Base-by-base conservation (phyloP, 306 rosid genomes). In the Delonix regia region DNA sequence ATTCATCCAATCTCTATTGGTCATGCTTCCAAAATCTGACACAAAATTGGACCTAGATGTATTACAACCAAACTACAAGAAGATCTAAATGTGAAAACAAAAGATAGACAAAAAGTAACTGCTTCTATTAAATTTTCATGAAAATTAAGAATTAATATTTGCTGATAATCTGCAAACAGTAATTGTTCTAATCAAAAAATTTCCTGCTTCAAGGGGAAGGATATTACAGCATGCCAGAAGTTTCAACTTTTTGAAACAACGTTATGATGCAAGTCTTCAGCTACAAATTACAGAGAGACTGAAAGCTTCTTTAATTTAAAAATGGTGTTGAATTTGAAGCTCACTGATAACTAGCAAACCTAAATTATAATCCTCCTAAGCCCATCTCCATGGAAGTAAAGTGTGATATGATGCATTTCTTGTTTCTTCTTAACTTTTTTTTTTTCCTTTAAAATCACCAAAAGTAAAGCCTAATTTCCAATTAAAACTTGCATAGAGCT, bases 241-340 rank as follows among this genome's bases (percentile, higher is more conserved):
- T 12, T 25, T 25, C 3, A 25, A 25, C 63, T 9, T 56, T 56
- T 56, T 0, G 18, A 56, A 11, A 18, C 15, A 25, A 52, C 7
- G 7, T 52, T n/a, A 52, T 19, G 63, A 30, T 4, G 34, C 63
- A 56, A 24, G 34, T 56, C 18, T 56, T 56, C 33, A 56, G 63
- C 12, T 56, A 55, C 11, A 53, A 24, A 55, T 9, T 5, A 57
- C 64, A 57, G 38, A 25, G 8, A 38, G 64, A 57, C 12, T 25
- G 64, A 57, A 57, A 57, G 62, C 38, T 57, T 57, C 64, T 57
- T 57, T 57, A 11, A 24, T 57, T 57, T 57, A 57, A 36, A 25
- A 57, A 13, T 25, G 36, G 18, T 9, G 1, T 18, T 25, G 64
- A 57, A 5, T 57, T 57, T 24, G 34, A 24, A 12, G 12, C 15